Percentiles rank a stretch among this genome's conserved stretches.
Evolutionary conservation across 192 early-diverging fungal genomes (phyloP).

Genomic region (Pilaira anomala): DNA sequence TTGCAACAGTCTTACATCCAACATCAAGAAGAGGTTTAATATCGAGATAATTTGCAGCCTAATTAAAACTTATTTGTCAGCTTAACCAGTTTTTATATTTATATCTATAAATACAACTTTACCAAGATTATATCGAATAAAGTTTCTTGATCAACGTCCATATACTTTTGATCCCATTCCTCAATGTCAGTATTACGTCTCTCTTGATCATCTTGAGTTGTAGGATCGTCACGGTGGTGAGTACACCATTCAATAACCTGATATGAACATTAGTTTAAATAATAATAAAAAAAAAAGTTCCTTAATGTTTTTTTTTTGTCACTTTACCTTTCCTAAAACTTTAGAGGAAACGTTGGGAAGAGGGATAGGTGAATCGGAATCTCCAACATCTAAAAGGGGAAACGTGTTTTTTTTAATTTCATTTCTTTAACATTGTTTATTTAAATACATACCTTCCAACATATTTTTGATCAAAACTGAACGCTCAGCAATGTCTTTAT

Average conservation of each 20-base stretch:
- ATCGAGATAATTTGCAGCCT: conserved; percentile 88
- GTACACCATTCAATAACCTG: conserved; percentile 81
- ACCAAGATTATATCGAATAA: conserved; percentile 77
- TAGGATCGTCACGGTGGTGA: conserved; percentile 70
- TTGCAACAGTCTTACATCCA: conserved; percentile 97
- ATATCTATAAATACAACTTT: neutral
- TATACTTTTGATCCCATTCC: conserved; percentile 77
- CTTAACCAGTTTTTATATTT: neutral
- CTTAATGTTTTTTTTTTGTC: neutral
- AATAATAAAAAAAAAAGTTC: conserved; percentile 3
- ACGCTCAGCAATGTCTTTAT: conserved; percentile 65
- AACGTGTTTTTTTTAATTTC: neutral
- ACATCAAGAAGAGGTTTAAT: conserved; percentile 96
- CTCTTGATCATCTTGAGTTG: conserved; percentile 51
- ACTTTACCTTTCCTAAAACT: conserved; percentile 68
- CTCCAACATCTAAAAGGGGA: conserved; percentile 53
- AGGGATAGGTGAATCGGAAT: conserved; percentile 66
- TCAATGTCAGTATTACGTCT: conserved; percentile 71
- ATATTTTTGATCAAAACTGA: conserved; percentile 79
- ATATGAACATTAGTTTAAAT: neutral
- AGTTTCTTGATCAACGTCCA: conserved; percentile 77
- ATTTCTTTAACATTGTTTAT: neutral
- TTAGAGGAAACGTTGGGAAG: conserved; percentile 72
- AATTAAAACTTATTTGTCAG: neutral
- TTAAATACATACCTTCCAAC: conserved; percentile 53